Base-by-base conservation (phyloP, 78 protist genomes). In the Dictyostelium firmibasis region DNA sequence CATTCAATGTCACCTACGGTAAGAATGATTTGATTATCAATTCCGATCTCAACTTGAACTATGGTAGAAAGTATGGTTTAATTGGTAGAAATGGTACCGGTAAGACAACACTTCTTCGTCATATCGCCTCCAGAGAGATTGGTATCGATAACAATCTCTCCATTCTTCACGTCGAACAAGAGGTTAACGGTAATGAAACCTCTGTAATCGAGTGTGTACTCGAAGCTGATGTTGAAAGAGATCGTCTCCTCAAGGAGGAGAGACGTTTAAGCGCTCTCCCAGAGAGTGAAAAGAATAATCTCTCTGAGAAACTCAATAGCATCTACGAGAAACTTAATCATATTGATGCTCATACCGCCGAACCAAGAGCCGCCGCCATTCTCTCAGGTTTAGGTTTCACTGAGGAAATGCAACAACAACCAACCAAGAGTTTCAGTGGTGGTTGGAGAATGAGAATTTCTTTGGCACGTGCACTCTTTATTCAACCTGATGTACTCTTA, bases 71-170 rank as follows among this genome's bases (percentile, higher is more conserved):
- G 84, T 98, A 98, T 83, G 99, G 99, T 29, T 92, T 98, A 76
- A 92, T 98, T 50, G 99, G 99, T 7, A 38, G 94, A 11, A 98
- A 98, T 96, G 99, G 99, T 76, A 44, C 64, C 0, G 99, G 99
- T 50, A 99, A 99, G 91, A 86, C 98, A 20, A 98, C 99, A 44
- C 87, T 99, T 81, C 88, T 99, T 60, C 79, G 98, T 53, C 69
- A 92, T 44, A 53, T 99, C 53, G 98, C 98, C 0, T 75, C 81
- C 8, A 81, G 98, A 44, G 88, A 91, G 53, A 44, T 97, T 29
- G 96, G 41, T 10, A 93, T 98, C 76, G 96, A 97, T 0, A 64
- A 84, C 44, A 64, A 57, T 86, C 31, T 98, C 14, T 53, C 96
- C 13, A 85, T 98, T 16, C 97, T 97, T 18, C 98, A 97, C 75